Conservation (phyloP, 2,329 filamentous ascomycete genomes). For the Cytospora piceae region DNA sequence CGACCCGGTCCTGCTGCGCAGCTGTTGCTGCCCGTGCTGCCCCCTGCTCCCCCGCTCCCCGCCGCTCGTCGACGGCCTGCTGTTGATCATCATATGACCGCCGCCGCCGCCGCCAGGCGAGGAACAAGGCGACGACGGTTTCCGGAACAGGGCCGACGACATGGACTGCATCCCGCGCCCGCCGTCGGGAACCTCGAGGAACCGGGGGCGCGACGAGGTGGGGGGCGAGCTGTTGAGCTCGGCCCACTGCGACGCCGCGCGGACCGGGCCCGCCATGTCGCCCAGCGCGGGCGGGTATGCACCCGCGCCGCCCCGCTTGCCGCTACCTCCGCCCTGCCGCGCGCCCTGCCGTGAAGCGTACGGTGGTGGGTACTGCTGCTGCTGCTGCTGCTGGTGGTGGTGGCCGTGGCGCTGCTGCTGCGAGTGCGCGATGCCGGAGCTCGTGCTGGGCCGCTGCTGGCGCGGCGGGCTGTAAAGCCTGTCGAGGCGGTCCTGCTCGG, state of each 20-base stretch:
- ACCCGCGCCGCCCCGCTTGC: neutral
- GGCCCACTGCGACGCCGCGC: constrained; percentile 26
- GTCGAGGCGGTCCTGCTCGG: constrained; percentile 19
- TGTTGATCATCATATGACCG: neutral
- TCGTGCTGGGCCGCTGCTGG: constrained; percentile 20
- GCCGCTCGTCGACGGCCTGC: constrained; percentile 25
- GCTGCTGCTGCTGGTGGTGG: neutral
- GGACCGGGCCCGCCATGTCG: constrained; percentile 21
- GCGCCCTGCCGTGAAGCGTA: constrained; percentile 1
- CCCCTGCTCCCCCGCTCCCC: constrained; percentile 17
- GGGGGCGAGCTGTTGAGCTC: constrained; percentile 3
- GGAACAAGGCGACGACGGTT: neutral
- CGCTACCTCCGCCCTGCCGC: constrained; percentile 11
- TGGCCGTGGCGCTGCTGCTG: constrained; percentile 13
- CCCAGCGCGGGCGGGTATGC: constrained; percentile 10
- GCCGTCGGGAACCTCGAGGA: constrained; percentile 21
- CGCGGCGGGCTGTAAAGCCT: neutral
- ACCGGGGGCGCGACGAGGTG: constrained; percentile 9
- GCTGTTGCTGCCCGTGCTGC: constrained; percentile 1
- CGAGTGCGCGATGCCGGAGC: constrained; percentile 14
- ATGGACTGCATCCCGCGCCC: constrained; percentile 7
- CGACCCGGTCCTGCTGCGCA: constrained; percentile 19
- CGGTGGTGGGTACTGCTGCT: neutral
- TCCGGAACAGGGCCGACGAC: constrained; percentile 17
- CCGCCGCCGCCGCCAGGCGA: too few relatives aligned